A percentile compares a stretch with the other conserved stretches of the same genome.
Evolutionary conservation across 2,329 filamentous ascomycete species (phyloP).

Genomic region (Monilinia laxa): DNA sequence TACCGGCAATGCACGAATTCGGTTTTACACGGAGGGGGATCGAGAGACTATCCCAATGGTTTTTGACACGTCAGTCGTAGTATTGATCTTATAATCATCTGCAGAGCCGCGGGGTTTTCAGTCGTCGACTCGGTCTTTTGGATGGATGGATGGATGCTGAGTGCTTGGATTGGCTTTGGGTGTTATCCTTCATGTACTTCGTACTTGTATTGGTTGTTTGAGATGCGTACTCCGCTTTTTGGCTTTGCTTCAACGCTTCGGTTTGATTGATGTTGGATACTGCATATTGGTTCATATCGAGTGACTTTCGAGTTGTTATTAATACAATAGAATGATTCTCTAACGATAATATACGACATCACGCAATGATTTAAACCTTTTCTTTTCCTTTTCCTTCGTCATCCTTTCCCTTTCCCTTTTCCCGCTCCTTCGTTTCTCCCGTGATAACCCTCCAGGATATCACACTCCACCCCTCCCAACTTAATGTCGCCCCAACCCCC

Average conservation of each 20-base stretch:
- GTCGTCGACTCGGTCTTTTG: neutral
- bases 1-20: neutral
- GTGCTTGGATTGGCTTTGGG: neutral
- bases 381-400: neutral
- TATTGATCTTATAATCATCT: conserved; percentile 24
- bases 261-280: neutral
- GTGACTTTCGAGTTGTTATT: neutral
- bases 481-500: conserved; percentile 35
- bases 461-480: conserved; percentile 24
- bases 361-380: neutral
- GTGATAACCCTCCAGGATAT: neutral
- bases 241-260: neutral
- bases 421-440: neutral
- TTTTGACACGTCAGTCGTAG: conserved; percentile 40
- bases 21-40: conserved; percentile 21
- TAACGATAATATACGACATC: neutral
- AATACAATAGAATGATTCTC: neutral
- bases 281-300: neutral
- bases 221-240: neutral
- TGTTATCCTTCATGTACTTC: neutral
- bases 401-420: no score
- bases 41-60: conserved; percentile 18
- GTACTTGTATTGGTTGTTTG: neutral
- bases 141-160: neutral
- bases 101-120: conserved; percentile 30